Percentiles rank a stretch among this genome's conserved stretches.
phyloP scores from a whole-genome alignment of 2,329 filamentous ascomycete genomes.

The Fusarium burgessii region DNA sequence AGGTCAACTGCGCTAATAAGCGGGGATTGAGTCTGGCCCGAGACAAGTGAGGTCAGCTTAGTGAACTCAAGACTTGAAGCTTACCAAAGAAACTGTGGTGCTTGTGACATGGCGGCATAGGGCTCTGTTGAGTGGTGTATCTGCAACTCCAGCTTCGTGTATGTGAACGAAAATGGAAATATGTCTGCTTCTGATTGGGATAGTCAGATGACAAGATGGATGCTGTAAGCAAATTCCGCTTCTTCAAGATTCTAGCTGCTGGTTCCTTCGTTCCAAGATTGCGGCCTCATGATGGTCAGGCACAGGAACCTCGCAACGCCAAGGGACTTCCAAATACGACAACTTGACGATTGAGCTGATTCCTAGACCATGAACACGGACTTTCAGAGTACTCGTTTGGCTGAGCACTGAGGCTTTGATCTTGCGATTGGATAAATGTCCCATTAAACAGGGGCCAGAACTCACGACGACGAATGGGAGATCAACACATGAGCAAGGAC shows the following conservation, averaged over 20 bases:
- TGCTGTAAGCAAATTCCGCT: background rate
- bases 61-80: constrained; percentile 17
- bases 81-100: constrained; percentile 21
- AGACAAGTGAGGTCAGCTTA: constrained; percentile 44
- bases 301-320: constrained; percentile 12
- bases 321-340: constrained; percentile 7
- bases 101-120: constrained; percentile 24
- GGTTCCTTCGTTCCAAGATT: background rate
- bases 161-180: constrained; percentile 23
- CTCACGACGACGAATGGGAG: constrained; percentile 36
- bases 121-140: constrained; percentile 20
- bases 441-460: constrained; percentile 23
- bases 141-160: constrained; percentile 29
- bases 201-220: background rate
- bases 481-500: constrained; percentile 40
- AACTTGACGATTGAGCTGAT: constrained; percentile 7
- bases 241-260: background rate
- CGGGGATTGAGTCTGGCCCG: constrained; percentile 14
- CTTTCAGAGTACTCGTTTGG: constrained; percentile 11
- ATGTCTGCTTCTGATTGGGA: background rate
- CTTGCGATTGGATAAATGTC: constrained; percentile 34
- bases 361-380: constrained; percentile 2
- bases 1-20: constrained; percentile 40
- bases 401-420: constrained; percentile 2
- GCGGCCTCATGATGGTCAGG: constrained; percentile 26